Evolutionary conservation across 768 basidiomycete genomes (phyloP).

Genomic region (Suillus cothurnatus): DNA sequence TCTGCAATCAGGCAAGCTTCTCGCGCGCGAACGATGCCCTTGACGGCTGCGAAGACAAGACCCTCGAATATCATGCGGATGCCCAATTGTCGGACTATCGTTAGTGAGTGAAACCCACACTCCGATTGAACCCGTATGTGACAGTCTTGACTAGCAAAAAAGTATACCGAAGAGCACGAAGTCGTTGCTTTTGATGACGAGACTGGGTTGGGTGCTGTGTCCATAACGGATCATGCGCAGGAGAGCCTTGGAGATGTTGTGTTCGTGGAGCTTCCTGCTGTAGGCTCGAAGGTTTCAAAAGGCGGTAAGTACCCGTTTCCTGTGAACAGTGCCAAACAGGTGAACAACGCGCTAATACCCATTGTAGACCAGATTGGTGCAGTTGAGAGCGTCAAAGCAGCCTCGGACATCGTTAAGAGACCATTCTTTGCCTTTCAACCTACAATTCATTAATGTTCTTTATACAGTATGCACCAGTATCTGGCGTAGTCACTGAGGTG

Average conservation of each 20-base stretch:
- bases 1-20: conserved; percentile 6
- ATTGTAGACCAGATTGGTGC: conserved; percentile 79
- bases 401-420: conserved; percentile 83
- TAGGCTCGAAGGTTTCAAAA: conserved; percentile 62
- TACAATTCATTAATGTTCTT: conserved; percentile 13
- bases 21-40: conserved; percentile 4
- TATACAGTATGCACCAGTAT: conserved; percentile 86
- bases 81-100: conserved; percentile 9
- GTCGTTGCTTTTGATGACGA: conserved; percentile 75
- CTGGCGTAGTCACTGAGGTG: conserved; percentile 78
- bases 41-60: conserved; percentile 1
- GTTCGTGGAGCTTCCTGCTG: conserved; percentile 85
- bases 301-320: conserved; percentile 61
- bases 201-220: conserved; percentile 76
- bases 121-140: not conserved
- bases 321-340: not conserved
- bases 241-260: conserved; percentile 93
- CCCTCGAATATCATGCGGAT: not conserved
- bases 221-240: conserved; percentile 93
- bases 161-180: conserved; percentile 90
- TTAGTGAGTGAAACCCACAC: conserved; percentile 9
- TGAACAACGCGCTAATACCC: not conserved
- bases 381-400: conserved; percentile 96
- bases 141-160: conserved; percentile 52
- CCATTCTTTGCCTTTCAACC: conserved; percentile 2